phyloP scores from a whole-genome alignment of 495 filamentous ascomycete species.

The Trichoderma erinaceum region DNA sequence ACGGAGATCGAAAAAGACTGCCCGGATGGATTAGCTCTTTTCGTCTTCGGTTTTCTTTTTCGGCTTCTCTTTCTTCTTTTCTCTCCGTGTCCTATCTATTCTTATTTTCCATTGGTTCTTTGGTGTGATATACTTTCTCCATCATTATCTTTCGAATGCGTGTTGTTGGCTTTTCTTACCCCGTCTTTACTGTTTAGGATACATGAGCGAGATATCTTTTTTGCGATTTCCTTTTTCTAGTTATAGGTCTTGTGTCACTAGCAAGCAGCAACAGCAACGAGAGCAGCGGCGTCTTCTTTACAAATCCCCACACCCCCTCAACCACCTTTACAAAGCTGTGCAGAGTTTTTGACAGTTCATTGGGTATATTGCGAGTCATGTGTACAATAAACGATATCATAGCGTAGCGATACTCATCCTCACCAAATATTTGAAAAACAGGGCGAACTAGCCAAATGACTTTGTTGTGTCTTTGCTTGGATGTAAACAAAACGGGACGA shows the following conservation, averaged over 20 bases:
- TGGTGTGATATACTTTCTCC: too few relatives aligned
- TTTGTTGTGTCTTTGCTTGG: too few relatives aligned
- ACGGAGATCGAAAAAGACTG: background rate
- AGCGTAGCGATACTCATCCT: slow-evolving; percentile 5
- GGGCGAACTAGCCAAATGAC: background rate
- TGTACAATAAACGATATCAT: slow-evolving; percentile 3
- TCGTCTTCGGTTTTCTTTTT: background rate
- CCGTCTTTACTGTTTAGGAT: background rate
- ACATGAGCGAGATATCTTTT: background rate
- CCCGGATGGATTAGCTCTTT: background rate
- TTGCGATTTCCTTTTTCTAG: background rate
- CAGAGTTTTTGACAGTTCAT: background rate
- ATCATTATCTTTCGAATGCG: background rate
- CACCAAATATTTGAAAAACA: background rate
- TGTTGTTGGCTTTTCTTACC: background rate
- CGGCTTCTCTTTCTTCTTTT: background rate
- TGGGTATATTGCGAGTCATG: background rate
- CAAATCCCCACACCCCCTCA: background rate
- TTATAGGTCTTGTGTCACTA: background rate
- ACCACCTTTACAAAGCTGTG: background rate
- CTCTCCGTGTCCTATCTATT: background rate
- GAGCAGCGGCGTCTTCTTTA: background rate
- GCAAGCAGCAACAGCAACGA: background rate
- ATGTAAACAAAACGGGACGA: too few relatives aligned
- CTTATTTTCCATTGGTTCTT: background rate